Evolutionary conservation across 352 stramenopile species (phyloP).

Genomic region (Globisporangium viniferum): DNA sequence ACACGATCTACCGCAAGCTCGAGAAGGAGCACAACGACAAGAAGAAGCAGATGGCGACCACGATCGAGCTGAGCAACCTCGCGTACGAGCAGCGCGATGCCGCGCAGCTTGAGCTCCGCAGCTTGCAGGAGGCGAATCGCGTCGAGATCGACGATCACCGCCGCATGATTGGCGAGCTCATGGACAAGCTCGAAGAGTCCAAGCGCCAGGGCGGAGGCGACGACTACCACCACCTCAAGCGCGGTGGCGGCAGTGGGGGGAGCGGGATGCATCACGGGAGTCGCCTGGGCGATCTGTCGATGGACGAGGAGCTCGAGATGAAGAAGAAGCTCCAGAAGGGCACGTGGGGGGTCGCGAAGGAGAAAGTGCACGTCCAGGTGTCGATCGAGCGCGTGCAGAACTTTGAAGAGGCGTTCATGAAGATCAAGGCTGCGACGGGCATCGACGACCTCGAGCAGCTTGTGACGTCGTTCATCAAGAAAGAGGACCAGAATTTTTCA

Average conservation of each 20-base stretch:
- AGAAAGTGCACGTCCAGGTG: slow-evolving; percentile 87
- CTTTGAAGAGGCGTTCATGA: slow-evolving; percentile 95
- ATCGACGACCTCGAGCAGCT: slow-evolving; percentile 92
- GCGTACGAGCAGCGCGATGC: slow-evolving; percentile 95
- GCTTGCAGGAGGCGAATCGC: slow-evolving; percentile 91
- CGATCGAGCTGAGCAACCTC: slow-evolving; percentile 94
- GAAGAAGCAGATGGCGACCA: slow-evolving; percentile 94
- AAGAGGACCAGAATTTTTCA: slow-evolving; percentile 97
- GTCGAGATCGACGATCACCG: slow-evolving; percentile 73
- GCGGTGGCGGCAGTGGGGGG: slow-evolving; percentile 8
- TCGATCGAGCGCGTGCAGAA: slow-evolving; percentile 90
- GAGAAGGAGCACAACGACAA: slow-evolving; percentile 92
- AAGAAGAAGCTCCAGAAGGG: slow-evolving; percentile 75
- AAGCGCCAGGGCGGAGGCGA: slow-evolving; percentile 33
- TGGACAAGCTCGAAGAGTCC: slow-evolving; percentile 60
- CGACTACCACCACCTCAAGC: slow-evolving; percentile 23
- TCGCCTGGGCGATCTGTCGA: slow-evolving; percentile 40
- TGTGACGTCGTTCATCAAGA: slow-evolving; percentile 92
- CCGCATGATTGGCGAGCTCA: slow-evolving; percentile 49
- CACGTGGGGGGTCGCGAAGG: slow-evolving; percentile 78
- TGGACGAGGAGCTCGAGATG: slow-evolving; percentile 66
- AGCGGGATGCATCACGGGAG: background rate
- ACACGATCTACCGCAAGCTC: slow-evolving; percentile 93
- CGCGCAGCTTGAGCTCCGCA: slow-evolving; percentile 90
- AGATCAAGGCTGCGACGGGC: slow-evolving; percentile 91